Conservation (phyloP, 2,329 filamentous ascomycete species). For the Penicillium rolfsii region DNA sequence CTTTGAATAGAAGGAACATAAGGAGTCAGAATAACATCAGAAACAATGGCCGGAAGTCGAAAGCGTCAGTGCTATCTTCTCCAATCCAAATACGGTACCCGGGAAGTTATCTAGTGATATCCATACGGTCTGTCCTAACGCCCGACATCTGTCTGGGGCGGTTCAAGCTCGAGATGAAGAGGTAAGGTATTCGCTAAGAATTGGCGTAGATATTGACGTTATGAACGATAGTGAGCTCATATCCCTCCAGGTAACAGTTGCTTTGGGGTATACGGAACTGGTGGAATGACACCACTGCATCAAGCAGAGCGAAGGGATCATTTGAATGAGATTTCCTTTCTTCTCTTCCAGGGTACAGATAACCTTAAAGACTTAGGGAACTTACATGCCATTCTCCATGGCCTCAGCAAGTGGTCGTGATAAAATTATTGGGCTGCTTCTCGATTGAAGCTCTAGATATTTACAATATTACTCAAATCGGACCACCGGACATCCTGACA, state of each 20-base stretch:
- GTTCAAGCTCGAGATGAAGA: background rate
- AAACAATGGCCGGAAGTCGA: background rate
- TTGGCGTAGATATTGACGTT: background rate
- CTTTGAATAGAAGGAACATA: background rate
- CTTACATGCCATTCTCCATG: too few relatives aligned
- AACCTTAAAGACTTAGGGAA: too few relatives aligned
- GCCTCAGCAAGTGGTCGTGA: too few relatives aligned
- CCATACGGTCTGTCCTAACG: background rate
- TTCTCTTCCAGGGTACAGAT: too few relatives aligned
- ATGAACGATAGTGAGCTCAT: too few relatives aligned
- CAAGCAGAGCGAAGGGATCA: background rate
- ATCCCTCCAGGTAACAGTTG: background rate
- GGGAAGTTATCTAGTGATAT: background rate
- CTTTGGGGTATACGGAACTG: background rate
- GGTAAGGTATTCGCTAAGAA: background rate
- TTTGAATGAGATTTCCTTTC: too few relatives aligned
- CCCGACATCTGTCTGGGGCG: background rate
- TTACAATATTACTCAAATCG: too few relatives aligned
- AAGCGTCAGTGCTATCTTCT: background rate
- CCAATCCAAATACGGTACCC: background rate
- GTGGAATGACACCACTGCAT: background rate
- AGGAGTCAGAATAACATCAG: background rate
- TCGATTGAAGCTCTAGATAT: too few relatives aligned
- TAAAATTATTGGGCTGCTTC: too few relatives aligned
- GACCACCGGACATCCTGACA: conserved; percentile 52